A percentile compares a stretch with the other conserved stretches of the same genome.
Conservation (phyloP, 1,284 basidiomycete species). For the Ganoderma resinaceum region DNA sequence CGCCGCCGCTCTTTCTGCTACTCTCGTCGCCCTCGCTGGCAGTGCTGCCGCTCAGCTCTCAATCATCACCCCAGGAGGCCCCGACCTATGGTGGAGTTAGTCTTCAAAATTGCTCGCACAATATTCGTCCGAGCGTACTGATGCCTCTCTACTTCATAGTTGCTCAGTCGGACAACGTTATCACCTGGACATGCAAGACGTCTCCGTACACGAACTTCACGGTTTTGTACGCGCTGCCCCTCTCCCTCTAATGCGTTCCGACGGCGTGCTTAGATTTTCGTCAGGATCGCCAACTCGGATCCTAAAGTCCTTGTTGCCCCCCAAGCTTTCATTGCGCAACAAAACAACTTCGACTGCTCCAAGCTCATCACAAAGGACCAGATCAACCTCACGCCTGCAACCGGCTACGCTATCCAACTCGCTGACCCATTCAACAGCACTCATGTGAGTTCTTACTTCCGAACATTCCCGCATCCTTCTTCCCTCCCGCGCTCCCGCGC, state of each 20-base stretch:
- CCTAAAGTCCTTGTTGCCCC: constrained; percentile 41
- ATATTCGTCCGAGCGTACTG: not conserved
- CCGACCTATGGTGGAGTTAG: constrained; percentile 57
- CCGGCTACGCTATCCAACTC: constrained; percentile 64
- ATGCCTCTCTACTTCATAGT: constrained; percentile 25
- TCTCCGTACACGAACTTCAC: constrained; percentile 46
- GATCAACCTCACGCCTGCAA: constrained; percentile 48
- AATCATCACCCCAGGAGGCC: constrained; percentile 46
- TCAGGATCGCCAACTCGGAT: constrained; percentile 52
- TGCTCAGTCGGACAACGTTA: constrained; percentile 44
- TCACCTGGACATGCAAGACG: constrained; percentile 50
- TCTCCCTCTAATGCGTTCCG: not conserved
- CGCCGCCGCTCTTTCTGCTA: constrained; percentile 42
- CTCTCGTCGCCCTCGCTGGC: constrained; percentile 44
- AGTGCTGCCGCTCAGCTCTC: constrained; percentile 45
- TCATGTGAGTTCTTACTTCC: constrained; percentile 47
- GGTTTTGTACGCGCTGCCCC: constrained; percentile 45
- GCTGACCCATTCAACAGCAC: constrained; percentile 64
- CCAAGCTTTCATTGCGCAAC: constrained; percentile 54
- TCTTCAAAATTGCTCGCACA: constrained; percentile 16
- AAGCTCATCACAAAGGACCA: constrained; percentile 57
- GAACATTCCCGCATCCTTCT: not conserved
- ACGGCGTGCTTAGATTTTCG: constrained; percentile 16
- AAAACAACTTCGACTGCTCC: constrained; percentile 68
- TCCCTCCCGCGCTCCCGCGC: not conserved